A percentile compares a stretch with the other conserved stretches of the same genome.
phyloP scores from a whole-genome alignment of 148 eudicot genomes.

The Dysphania ambrosioides region DNA sequence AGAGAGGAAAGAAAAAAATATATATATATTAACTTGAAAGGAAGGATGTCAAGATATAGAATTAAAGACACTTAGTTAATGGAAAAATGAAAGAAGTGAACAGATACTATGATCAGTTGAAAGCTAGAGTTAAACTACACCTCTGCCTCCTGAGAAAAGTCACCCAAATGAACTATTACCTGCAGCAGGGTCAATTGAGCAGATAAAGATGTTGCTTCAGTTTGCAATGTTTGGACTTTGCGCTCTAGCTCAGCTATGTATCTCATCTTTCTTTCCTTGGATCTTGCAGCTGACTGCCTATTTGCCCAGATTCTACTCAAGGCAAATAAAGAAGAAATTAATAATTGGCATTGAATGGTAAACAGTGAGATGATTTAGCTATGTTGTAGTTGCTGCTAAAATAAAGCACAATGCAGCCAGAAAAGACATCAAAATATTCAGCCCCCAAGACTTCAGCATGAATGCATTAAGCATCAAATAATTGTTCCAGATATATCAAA shows the following conservation, averaged over 20 bases:
- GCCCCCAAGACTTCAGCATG: not conserved
- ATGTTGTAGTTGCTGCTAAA: not conserved
- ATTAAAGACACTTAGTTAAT: not conserved
- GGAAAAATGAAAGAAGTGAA: not conserved
- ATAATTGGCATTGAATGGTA: not conserved
- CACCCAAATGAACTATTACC: slow-evolving; percentile 29
- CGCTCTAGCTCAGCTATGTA: slow-evolving; percentile 81
- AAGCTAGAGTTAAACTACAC: not conserved
- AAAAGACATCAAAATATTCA: not conserved
- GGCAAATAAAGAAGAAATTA: not conserved
- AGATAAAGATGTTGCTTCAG: slow-evolving; percentile 71
- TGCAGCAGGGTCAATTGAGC: slow-evolving; percentile 74
- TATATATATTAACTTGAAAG: not conserved
- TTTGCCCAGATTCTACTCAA: slow-evolving; percentile 70
- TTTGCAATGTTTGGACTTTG: slow-evolving; percentile 72
- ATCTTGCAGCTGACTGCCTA: slow-evolving; percentile 84
- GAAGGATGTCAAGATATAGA: not conserved
- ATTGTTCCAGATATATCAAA: not conserved
- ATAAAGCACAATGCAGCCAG: not conserved
- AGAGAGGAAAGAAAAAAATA: not conserved
- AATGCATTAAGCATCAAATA: not conserved
- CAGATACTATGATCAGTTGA: not conserved
- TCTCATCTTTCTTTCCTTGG: slow-evolving; percentile 89
- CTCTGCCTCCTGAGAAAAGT: not conserved
- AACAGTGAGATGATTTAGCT: not conserved